Base-by-base conservation (phyloP, 2,329 filamentous ascomycete species). In the Cercospora sesami region DNA sequence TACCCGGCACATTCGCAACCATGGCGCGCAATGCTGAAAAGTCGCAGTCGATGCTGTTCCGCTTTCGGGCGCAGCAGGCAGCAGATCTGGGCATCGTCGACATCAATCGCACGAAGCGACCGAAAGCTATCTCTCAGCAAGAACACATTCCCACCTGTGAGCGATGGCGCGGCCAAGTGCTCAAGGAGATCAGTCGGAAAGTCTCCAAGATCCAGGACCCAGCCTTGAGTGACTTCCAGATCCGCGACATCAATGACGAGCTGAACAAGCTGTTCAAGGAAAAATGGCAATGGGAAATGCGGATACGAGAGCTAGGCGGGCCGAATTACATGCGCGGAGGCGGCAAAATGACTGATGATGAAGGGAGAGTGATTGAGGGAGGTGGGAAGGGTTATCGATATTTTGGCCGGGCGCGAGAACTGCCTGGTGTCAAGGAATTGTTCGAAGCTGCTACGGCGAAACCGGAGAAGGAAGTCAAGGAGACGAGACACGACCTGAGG, bases 211-310 rank as follows among this genome's bases (percentile, higher is more conserved):
- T 99, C 82, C 95, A 99, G 80, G 95, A 99, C 75, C 84, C 88
- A 8, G 89, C 90, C 58, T 86, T 99, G n/a, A 93, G 89, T 81
- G 95, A 99, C 85, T 98, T 91, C 83, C 95, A 98, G 84, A 93
- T 99, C 80, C 90, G 95, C 77, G 95, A 99, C 81, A 85, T 99
- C 78, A 99, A 99, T 83, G 95, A 99, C 80, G 95, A 99, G 82
- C 96, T 99, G 85, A 99, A 99, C 85, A 96, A 97, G 83, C 86
- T 97, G 70, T 97, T 99, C 92, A 90, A 93, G 72, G 95, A 99
- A 84, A 99, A 99, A 82, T 93, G 96, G 86, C 94, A 96, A 87
- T 99, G 95, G 95, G 95, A 99, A 84, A 88, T 95, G 74, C 93
- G 97, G 81, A 97, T 99, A 74, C 87, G 94, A 67, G 96, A 96